Evolutionary conservation across 106 monocot genomes (phyloP).

Genomic region (Triglochin maritima): DNA sequence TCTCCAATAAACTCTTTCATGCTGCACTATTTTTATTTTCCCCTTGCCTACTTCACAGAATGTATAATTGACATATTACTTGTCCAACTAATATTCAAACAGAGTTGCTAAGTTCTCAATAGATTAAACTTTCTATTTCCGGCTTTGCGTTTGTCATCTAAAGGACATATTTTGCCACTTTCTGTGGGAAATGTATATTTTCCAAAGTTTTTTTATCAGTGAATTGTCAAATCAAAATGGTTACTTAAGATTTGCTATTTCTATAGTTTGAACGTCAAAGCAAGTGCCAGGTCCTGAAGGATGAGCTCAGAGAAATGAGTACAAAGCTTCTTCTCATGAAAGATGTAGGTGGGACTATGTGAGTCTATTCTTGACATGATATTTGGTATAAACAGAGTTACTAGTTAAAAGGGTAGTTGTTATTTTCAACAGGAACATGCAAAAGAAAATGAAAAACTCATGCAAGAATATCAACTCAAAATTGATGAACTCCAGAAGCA

Average conservation of each 20-base stretch:
- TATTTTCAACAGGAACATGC: constrained; percentile 27
- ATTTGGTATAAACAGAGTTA: not conserved
- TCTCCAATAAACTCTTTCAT: too few species aligned
- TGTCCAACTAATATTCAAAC: too few species aligned
- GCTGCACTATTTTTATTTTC: too few species aligned
- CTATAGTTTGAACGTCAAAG: constrained; percentile 29
- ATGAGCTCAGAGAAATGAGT: constrained; percentile 42
- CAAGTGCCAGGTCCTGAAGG: constrained; percentile 37
- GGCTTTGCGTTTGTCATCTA: too few species aligned
- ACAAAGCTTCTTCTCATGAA: constrained; percentile 18
- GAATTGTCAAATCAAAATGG: too few species aligned
- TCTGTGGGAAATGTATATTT: too few species aligned
- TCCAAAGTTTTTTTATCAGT: too few species aligned
- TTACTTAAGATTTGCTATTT: not conserved
- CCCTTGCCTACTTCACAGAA: too few species aligned
- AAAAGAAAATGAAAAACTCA: constrained; percentile 26
- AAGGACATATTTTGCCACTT: too few species aligned
- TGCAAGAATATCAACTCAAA: constrained; percentile 28
- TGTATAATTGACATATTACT: too few species aligned
- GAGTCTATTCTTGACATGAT: not conserved
- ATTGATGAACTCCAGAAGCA: constrained; percentile 39
- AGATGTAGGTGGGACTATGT: constrained; percentile 24
- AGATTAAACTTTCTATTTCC: too few species aligned
- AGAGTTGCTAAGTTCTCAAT: too few species aligned
- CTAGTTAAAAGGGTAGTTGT: not conserved